A percentile compares a stretch with the other conserved stretches of the same genome.
Conservation (phyloP, 805 yeast genomes). For the Lipomyces yamadae region DNA sequence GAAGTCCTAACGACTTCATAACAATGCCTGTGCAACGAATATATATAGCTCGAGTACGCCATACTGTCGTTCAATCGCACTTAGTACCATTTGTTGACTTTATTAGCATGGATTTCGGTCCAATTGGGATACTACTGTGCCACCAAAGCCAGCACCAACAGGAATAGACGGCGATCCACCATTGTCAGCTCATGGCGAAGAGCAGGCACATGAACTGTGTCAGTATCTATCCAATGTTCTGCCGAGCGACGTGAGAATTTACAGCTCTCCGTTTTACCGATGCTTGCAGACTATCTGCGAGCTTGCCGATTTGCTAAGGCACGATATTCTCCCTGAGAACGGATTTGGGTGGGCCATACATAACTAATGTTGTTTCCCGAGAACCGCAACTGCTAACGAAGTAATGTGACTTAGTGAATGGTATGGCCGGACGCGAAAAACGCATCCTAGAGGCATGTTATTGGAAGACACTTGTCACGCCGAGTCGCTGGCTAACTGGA, state of each 20-base stretch:
- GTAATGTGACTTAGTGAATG: constrained; percentile 59
- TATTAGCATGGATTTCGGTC: constrained; percentile 83
- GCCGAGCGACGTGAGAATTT: constrained; percentile 72
- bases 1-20: background rate
- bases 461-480: background rate
- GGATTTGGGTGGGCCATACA: constrained; percentile 64
- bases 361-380: background rate
- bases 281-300: constrained; percentile 85
- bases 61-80: background rate
- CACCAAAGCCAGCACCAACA: constrained; percentile 77
- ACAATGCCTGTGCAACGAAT: constrained; percentile 23
- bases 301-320: constrained; percentile 60
- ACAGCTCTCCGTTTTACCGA: constrained; percentile 85
- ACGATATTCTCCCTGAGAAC: constrained; percentile 69
- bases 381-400: background rate
- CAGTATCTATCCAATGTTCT: constrained; percentile 54
- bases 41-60: constrained; percentile 19
- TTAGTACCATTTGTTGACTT: background rate
- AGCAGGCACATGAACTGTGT: constrained; percentile 83
- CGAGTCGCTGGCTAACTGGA: background rate
- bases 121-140: constrained; percentile 74
- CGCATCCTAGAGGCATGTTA: constrained; percentile 60
- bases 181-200: constrained; percentile 83
- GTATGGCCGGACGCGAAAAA: constrained; percentile 72
- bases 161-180: constrained; percentile 91